Evolutionary conservation across 441 rosid genomes (phyloP), one percentile per base, ranked within the genome.

Genomic region (Gossypium aridum): DNA sequence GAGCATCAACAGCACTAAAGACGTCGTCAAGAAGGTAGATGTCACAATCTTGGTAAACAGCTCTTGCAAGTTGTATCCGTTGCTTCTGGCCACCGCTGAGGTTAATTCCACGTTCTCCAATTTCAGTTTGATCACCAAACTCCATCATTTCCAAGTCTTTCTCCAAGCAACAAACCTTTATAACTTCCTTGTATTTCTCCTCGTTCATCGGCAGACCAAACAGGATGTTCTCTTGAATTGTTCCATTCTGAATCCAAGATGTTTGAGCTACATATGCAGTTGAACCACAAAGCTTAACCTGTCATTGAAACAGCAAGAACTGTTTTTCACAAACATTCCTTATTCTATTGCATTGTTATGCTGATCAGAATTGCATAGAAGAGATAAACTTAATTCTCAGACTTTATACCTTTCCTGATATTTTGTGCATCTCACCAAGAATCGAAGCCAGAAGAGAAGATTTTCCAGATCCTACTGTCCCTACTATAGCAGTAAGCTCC

Each of bases 31-130:
- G 97, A 67, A 94, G 90, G 76, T 91, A 94, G 26, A 89, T 90
- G 80, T 94, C 97, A 54, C 86, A 86, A 76, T 94, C 97, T 81
- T 94, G 97, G 83, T 92, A 94, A 75, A 94, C 98, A 7, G 98
- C 98, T 55, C 97, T 86, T 0, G 97, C 98, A 7, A 94, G 95
- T 69, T 94, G 98, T 66, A 94, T 86, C 28, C 98, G 83, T 85
- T 94, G 98, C 83, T 94, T 94, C 87, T 94, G 98, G 7, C 98
- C 98, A 12, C 97, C 98, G 26, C 98, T 94, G 66, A 92, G 97
- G 83, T 94, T 92, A 75, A 94, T 92, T 45, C 98, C 97, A 0
- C 97, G 93, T 86, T 94, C 98, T 4, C 98, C 98, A 2, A 94
- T 94, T 85, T 92, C 98, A 31, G 98, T 94, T 75, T 92, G 95